Evolutionary conservation across 2,329 filamentous ascomycete genomes (phyloP).

Genomic region (Nothophoma quercina): DNA sequence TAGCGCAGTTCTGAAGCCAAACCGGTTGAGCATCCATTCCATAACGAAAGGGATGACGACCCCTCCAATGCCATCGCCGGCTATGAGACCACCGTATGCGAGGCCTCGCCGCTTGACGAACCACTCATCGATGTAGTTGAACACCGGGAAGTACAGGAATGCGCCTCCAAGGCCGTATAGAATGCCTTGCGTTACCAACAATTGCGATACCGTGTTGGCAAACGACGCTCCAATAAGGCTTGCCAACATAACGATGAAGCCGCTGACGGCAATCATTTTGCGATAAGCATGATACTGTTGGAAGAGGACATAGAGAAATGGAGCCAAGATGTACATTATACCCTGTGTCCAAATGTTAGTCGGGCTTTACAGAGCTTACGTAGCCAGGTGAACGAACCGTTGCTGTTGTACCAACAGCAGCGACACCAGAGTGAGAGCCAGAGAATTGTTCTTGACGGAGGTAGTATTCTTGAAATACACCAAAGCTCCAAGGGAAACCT

Average conservation of each 20-base stretch:
- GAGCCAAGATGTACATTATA: constrained; percentile 55
- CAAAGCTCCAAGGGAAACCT: constrained; percentile 75
- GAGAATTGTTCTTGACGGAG: too few species aligned
- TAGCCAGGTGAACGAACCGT: too few species aligned
- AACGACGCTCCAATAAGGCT: constrained; percentile 57
- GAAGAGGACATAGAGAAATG: constrained; percentile 49
- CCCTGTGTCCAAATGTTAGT: constrained; percentile 71
- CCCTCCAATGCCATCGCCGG: constrained; percentile 53
- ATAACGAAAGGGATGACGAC: constrained; percentile 54
- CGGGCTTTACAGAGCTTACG: too few species aligned
- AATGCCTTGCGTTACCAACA: constrained; percentile 68
- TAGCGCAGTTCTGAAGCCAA: constrained; percentile 53
- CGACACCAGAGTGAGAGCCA: too few species aligned
- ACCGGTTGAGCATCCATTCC: constrained; percentile 48
- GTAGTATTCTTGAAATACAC: constrained; percentile 76
- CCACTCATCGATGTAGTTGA: constrained; percentile 69
- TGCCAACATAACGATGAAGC: too few species aligned
- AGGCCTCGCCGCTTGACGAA: constrained; percentile 66
- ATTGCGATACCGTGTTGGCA: constrained; percentile 60
- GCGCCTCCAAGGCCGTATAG: constrained; percentile 67
- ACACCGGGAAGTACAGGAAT: constrained; percentile 63
- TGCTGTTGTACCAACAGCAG: too few species aligned
- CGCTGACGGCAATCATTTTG: too few species aligned
- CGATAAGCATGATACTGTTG: constrained; percentile 44
- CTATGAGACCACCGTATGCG: too few species aligned